Base-by-base conservation (phyloP, 225 moss, liverwort and hornwort species). In the Polytrichum commune region DNA sequence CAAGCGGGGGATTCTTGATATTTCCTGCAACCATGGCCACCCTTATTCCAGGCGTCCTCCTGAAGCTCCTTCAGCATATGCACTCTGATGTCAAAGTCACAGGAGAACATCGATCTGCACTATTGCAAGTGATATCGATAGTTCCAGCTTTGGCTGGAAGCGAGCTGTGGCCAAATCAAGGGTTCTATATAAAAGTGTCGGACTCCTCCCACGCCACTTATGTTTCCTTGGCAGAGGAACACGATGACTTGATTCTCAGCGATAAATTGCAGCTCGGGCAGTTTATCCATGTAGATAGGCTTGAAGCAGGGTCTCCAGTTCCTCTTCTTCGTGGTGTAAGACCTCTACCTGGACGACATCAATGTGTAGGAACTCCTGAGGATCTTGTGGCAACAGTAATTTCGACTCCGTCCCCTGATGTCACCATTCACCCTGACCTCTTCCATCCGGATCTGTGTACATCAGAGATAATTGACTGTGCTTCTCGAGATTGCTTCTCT, bases 371-470 rank as follows among this genome's bases (percentile, higher is more conserved):
- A 8, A 81, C 67, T 23, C 87, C 87, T 16, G 83, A 87, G 64
- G 87, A 87, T 68, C 79, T 87, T 19, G 87, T 87, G 8, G 87
- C 87, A 19, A 79, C 87, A 1, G 84, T 87, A 13, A 78, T 84
- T 72, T 79, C 81, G 1, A 64, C 81, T 5, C 63, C 74, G 55
- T 63, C 75, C 20, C 35, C 55, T 8, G 87, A 88, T 29, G 20
- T 72, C 3, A 72, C 79, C 1, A 18, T 69, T 16, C 84, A 79
- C 35, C 87, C 87, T 7, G 84, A 88, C 67, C 87, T 88, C 54
- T 84, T 88, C 62, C 87, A 88, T 55, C 87, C 87, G 0, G 87
- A 88, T 69, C 74, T 88, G 75, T 84, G 87, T 53, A 88, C 84
- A 4, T 88, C 84, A 2, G 87, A 88, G 65, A 88, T 84, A 53